Evolutionary conservation across 2,329 filamentous ascomycete genomes (phyloP), one percentile per base, ranked within the genome.

Genomic region (Emydomyces testavorans): DNA sequence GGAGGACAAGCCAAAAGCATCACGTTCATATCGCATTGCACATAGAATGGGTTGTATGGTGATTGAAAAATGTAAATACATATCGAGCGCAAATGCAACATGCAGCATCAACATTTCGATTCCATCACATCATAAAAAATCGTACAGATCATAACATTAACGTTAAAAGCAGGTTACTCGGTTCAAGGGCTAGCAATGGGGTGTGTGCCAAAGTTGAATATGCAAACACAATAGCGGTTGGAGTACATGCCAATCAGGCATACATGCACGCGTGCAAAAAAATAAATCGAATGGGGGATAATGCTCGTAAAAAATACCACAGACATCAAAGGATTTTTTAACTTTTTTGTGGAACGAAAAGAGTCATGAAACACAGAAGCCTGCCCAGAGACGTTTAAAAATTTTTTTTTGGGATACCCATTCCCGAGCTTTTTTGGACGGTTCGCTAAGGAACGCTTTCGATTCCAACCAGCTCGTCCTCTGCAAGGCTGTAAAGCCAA

Each of bases 111-210:
- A 49, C 46, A 46, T 46, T 38, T 28, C 20, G 16, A 47, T 45
- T 43, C 40, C 48, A 52, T 54, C 48, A 40, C 41, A 51, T 54
- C 52, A 48, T 54, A 31, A 48, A 50, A 46, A 50, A 54, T 53
- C 53, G 53, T 54, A 54, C 53, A 54, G 49, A 45, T 54, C 45
- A 50, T 48, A 48, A 31, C 38, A 46, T 38, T 6, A 46, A 34
- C 24, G 42, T 40, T 38, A 6, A 40, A 35, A 24, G 8, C 23
- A 26, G 26, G 24, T 26, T 7, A 43, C 28, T 23, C 2, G n/a
- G 2, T 10, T 16, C n/a, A 4, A 18, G 44, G 16, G 45, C 44
- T 32, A 15, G 28, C 34, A 26, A 40, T 6, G 16, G 36, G 35
- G 44, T 32, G 40, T n/a, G 40, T 32, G 28, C 37, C 21, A 24